Evolutionary conservation across 805 yeast genomes (phyloP).

Genomic region (Deakozyma indianensis): DNA sequence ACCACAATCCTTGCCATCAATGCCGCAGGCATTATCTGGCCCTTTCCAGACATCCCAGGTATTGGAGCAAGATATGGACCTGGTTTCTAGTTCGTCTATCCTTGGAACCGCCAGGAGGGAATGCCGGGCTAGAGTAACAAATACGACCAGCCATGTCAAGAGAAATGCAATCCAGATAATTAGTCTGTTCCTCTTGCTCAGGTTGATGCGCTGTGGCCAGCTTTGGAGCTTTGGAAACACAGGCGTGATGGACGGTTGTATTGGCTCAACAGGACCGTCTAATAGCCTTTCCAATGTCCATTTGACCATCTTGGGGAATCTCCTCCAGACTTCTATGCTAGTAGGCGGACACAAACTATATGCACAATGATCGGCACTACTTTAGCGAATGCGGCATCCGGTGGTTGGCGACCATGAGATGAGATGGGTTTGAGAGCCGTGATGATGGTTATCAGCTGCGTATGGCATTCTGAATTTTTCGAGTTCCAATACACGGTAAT

Average conservation of each 20-base stretch:
- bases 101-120: not conserved
- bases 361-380: no score
- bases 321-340: no score
- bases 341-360: no score
- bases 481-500: no score
- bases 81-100: not conserved
- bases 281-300: not conserved
- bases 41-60: conserved; percentile 47
- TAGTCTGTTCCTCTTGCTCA: not conserved
- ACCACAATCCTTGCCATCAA: conserved; percentile 46
- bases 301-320: no score
- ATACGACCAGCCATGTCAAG: not conserved
- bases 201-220: not conserved
- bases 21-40: conserved; percentile 61
- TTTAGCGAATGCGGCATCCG: no score
- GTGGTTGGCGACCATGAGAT: no score
- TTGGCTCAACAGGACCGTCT: not conserved
- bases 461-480: no score
- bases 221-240: not conserved
- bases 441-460: no score
- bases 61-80: not conserved
- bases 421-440: no score
- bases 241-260: not conserved
- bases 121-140: not conserved
- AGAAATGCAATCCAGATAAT: not conserved